phyloP scores from a whole-genome alignment of 805 yeast species.

The Yarrowia osloensis region DNA sequence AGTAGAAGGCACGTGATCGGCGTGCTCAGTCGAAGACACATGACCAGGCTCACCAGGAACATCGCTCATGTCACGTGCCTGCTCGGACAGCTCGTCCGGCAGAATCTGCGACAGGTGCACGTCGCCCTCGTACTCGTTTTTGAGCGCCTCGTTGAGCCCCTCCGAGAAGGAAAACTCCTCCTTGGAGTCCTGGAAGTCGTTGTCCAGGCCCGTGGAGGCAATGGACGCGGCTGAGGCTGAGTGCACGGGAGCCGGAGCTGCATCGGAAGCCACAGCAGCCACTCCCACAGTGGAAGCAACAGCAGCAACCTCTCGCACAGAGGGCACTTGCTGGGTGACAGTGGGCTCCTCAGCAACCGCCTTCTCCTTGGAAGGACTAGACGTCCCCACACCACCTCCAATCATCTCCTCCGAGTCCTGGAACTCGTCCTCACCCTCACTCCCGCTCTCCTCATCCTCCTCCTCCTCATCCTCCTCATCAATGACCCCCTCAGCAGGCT shows the following conservation, averaged over 20 bases:
- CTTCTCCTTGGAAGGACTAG: no score
- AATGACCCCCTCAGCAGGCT: conserved; percentile 9
- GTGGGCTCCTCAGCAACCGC: background rate
- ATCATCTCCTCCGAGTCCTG: background rate
- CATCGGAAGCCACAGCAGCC: background rate
- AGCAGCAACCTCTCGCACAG: background rate
- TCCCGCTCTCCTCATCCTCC: background rate
- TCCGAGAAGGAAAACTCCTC: conserved; percentile 8
- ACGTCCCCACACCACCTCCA: background rate
- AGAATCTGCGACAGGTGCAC: conserved; percentile 10
- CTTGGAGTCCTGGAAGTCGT: conserved; percentile 21
- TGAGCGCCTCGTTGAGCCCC: conserved; percentile 19
- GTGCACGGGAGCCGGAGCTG: background rate
- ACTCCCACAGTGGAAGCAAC: background rate
- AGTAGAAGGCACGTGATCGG: no score
- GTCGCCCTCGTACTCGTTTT: conserved; percentile 18
- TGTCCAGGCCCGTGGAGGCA: background rate
- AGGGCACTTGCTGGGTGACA: background rate
- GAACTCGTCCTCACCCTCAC: background rate
- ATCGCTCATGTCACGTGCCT: conserved; percentile 16
- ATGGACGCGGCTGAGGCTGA: background rate
- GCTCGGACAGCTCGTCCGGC: conserved; percentile 13
- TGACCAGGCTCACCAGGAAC: conserved; percentile 4
- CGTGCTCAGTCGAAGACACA: no score
- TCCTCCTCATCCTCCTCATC: conserved; percentile 31